Base-by-base conservation (phyloP, 306 rosid genomes). In the Cicer yamashitae region DNA sequence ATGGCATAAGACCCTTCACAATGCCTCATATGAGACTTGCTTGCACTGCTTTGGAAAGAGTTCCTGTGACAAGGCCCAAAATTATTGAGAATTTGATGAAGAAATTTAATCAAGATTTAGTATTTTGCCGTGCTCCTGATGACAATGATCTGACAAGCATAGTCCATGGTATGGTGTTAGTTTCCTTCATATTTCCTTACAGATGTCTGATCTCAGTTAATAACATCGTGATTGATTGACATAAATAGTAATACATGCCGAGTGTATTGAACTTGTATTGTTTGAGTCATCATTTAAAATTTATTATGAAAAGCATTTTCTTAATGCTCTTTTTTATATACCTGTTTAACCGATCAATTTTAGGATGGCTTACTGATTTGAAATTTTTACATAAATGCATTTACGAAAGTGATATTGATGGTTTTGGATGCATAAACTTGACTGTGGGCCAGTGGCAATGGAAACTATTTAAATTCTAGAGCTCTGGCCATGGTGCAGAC, bases 1-100 rank as follows among this genome's bases (percentile, higher is more conserved):
- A 94, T 90, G 96, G 99, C 60, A 90, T 94, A 75, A 92, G 99
- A 77, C 97, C 99, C 54, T 94, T 90, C 81, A 87, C 89, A 4
- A 94, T 94, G 99, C 99, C 99, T 82, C 96, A 90, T 1, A 94
- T 90, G 97, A 87, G 80, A 81, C 91, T 91, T 81, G 97, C 99
- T 50, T 94, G 97, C 79, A 92, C 99, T 8, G 96, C 97, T 45
- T 57, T 89, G 81, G 99, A 91, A 85, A 84, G 99, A 86, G 96
- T 94, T 78, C 97, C 99, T 48, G 83, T 92, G 74, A 94, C 96
- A 10, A 82, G 96, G 75, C 75, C 87, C 18, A 92, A 87, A 86
- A 75, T 94, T 75, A 86, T 90, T 67, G 98, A 89, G 68, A 61
- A 86, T 71, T 86, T 94, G 89, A 77, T 90, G 83, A 88, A 51